A percentile compares a stretch with the other conserved stretches of the same genome.
These are phyloP conservation scores for Irpex rosettiformis DNA, from an alignment of 1,284 basidiomycete species.

Conservation along the genomic window DNA sequence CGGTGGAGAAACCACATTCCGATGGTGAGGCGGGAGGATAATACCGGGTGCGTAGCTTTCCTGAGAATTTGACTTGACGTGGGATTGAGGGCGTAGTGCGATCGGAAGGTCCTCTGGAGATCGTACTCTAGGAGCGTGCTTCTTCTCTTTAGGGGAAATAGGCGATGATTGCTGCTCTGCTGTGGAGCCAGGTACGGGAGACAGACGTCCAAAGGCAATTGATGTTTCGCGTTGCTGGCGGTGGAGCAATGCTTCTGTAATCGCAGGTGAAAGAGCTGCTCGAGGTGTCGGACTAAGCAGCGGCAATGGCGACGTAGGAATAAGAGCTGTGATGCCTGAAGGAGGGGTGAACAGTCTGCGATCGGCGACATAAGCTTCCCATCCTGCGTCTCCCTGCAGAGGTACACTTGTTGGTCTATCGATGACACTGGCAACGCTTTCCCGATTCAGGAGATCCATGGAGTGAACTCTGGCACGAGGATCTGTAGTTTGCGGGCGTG, in stretches of 20 bases:
- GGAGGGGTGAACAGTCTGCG: slow-evolving; percentile 79
- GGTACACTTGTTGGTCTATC: slow-evolving; percentile 70
- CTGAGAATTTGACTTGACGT: slow-evolving; percentile 33
- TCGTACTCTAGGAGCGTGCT: slow-evolving; percentile 4
- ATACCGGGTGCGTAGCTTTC: slow-evolving; percentile 51
- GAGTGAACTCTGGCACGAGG: slow-evolving; percentile 66
- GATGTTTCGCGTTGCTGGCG: slow-evolving; percentile 66
- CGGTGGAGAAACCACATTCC: slow-evolving; percentile 27
- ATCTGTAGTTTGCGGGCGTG: slow-evolving; percentile 63
- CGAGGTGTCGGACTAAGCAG: slow-evolving; percentile 34
- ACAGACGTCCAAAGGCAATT: slow-evolving; percentile 34
- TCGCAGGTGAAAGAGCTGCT: slow-evolving; percentile 60
- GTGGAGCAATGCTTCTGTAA: slow-evolving; percentile 65
- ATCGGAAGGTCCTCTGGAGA: slow-evolving; percentile 24
- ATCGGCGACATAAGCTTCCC: slow-evolving; percentile 78
- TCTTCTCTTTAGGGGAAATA: neutral
- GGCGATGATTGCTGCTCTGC: neutral
- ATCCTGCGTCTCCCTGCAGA: slow-evolving; percentile 56
- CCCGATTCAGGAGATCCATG: slow-evolving; percentile 53
- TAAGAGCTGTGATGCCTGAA: slow-evolving; percentile 71
- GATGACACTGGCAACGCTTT: slow-evolving; percentile 48
- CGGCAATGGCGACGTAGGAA: slow-evolving; percentile 50
- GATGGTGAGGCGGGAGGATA: slow-evolving; percentile 63
- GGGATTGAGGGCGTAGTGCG: slow-evolving; percentile 23
- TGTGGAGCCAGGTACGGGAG: neutral